Percentiles rank a stretch among this genome's conserved stretches.
phyloP scores from a whole-genome alignment of 148 eudicot genomes.

The Beta vulgaris region DNA sequence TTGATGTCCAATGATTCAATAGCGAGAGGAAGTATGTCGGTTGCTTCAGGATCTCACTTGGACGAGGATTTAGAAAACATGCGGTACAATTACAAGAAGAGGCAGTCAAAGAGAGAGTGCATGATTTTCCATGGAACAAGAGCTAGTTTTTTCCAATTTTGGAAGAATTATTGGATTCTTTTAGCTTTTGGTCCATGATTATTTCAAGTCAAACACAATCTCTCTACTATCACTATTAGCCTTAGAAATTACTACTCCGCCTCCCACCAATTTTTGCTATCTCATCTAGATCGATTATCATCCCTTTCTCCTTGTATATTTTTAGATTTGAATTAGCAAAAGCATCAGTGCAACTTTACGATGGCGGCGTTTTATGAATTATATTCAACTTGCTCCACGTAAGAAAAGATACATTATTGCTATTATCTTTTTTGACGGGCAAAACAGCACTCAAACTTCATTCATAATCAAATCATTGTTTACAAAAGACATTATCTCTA shows the following conservation, averaged over 20 bases:
- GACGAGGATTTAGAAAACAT: slow-evolving; percentile 53
- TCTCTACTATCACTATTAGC: slow-evolving; percentile 29
- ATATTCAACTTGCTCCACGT: no score
- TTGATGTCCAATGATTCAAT: slow-evolving; percentile 32
- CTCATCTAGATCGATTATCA: no score
- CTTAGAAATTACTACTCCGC: slow-evolving; percentile 37
- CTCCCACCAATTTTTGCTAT: slow-evolving; percentile 38
- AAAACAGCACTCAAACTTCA: no score
- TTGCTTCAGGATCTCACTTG: slow-evolving; percentile 16
- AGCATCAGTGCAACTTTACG: no score
- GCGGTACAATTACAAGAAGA: slow-evolving; percentile 50
- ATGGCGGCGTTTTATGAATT: no score
- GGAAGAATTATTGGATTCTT: slow-evolving; percentile 33
- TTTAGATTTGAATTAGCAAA: no score
- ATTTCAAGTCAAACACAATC: slow-evolving; percentile 12
- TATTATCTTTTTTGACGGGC: no score
- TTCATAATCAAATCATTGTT: no score
- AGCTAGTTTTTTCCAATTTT: slow-evolving; percentile 41
- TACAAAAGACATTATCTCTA: no score
- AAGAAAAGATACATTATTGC: no score
- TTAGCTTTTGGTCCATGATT: slow-evolving; percentile 29
- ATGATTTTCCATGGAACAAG: slow-evolving; percentile 40
- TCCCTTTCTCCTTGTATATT: no score
- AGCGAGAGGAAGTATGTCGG: slow-evolving; percentile 38
- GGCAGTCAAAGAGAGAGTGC: slow-evolving; percentile 39